Evolutionary conservation across 345 rosid species (phyloP).

Genomic region (Aegle marmelos): DNA sequence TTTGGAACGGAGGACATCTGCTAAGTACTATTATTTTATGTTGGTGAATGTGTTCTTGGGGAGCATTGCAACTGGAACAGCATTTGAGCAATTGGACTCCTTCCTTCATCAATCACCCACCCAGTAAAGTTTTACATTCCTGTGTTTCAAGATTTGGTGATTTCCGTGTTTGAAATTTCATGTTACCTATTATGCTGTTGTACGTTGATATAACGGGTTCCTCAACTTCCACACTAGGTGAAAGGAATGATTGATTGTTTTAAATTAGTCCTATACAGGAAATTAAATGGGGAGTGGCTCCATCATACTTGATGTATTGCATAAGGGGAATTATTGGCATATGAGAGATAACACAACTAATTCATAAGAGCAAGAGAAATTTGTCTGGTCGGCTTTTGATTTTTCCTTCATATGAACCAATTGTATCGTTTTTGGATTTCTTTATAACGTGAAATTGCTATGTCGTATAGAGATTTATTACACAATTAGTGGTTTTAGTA

Average conservation of each 20-base stretch:
- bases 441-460: background rate
- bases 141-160: background rate
- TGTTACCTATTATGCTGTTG: background rate
- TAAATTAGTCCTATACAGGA: background rate
- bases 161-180: background rate
- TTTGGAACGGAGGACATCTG: constrained; percentile 80
- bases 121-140: constrained; percentile 47
- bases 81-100: constrained; percentile 81
- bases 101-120: constrained; percentile 91
- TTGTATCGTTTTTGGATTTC: background rate
- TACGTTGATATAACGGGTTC: background rate
- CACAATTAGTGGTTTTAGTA: background rate
- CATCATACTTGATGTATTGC: background rate
- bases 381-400: background rate
- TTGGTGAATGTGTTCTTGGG: constrained; percentile 97
- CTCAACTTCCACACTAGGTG: background rate
- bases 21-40: constrained; percentile 93
- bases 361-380: background rate
- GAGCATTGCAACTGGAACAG: constrained; percentile 90
- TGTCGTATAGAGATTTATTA: background rate
- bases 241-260: background rate
- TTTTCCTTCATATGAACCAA: background rate
- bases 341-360: background rate
- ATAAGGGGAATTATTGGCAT: background rate
- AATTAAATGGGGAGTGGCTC: background rate